Base-by-base conservation (phyloP, 1,284 basidiomycete species). In the Fomitiporia mediterranea region DNA sequence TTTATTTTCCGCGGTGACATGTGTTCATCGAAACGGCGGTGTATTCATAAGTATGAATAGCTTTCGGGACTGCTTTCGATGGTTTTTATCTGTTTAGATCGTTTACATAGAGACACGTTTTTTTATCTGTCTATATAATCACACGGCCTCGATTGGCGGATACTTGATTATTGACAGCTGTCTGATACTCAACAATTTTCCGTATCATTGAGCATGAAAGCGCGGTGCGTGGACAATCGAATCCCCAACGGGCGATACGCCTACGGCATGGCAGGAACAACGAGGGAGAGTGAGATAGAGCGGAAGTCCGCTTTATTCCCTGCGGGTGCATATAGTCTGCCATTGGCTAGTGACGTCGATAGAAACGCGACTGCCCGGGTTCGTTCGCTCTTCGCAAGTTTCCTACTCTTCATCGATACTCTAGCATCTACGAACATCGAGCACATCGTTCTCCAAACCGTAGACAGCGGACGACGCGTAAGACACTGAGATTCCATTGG, bases 301-400 rank as follows among this genome's bases (percentile, higher is more conserved):
- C 55, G 55, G 55, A 17, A 44, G 25, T 38, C 55, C 55, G 55
- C 50, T 27, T 57, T 57, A 57, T 52, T 28, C 32, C 55, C 55
- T 47, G 8, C 46, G 27, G 27, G 28, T 21, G 55, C 55, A 57
- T 57, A 57, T 52, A 57, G 40, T 42, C 38, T 30, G 27, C 47
- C 37, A 5, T n/a, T 8, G 15, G 32, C 43, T 27, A 28, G 53
- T 54, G 53, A 54, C 53, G 32, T 47, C 34, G 28, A 35, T 28
- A 11, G 19, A 25, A 4, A 11, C 6, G 3, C 21, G 13, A 40
- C 5, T 2, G 9, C 35, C 47, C 30, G n/a, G 8, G 28, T n/a
- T 13, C 34, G 25, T 38, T 25, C 19, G 27, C 21, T 30, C 46
- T 25, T 19, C 27, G n/a, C 27, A 15, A 11, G 37, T 32, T 27